Evolutionary conservation across 352 stramenopile genomes (phyloP).

Genomic region (Peronospora destructor): DNA sequence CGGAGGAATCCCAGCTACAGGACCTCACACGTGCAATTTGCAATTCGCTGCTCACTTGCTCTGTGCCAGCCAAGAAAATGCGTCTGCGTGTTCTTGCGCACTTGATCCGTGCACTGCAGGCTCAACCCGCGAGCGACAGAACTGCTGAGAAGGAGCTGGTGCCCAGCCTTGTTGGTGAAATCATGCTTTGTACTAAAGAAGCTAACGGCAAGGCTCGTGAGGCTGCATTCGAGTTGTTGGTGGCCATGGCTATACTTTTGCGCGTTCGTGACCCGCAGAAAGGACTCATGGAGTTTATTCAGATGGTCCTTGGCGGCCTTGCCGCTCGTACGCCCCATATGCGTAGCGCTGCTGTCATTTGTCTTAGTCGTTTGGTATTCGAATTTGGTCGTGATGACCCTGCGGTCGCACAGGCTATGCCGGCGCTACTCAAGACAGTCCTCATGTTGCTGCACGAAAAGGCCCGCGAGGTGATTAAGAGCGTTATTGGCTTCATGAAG

Average conservation of each 20-base stretch:
- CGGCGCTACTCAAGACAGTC: constrained; percentile 88
- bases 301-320: constrained; percentile 90
- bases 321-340: constrained; percentile 92
- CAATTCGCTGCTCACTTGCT: constrained; percentile 90
- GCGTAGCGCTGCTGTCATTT: constrained; percentile 92
- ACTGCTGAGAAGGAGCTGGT: constrained; percentile 71
- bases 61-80: constrained; percentile 93
- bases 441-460: constrained; percentile 91
- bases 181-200: constrained; percentile 96
- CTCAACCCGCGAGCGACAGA: constrained; percentile 45
- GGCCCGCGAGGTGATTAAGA: constrained; percentile 94
- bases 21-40: constrained; percentile 92
- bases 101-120: constrained; percentile 68
- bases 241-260: constrained; percentile 79
- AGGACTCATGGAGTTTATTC: constrained; percentile 86
- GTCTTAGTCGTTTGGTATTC: constrained; percentile 91
- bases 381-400: constrained; percentile 85
- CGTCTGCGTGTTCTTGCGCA: constrained; percentile 87
- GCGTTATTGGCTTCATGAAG: constrained; percentile 94
- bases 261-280: constrained; percentile 49
- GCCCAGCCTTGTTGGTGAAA: constrained; percentile 90
- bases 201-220: constrained; percentile 91
- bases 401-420: constrained; percentile 70
- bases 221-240: constrained; percentile 77
- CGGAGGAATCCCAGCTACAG: constrained; percentile 70